phyloP scores from a whole-genome alignment of 2,329 filamentous ascomycete species.

The Cladophialophora chaetospira region DNA sequence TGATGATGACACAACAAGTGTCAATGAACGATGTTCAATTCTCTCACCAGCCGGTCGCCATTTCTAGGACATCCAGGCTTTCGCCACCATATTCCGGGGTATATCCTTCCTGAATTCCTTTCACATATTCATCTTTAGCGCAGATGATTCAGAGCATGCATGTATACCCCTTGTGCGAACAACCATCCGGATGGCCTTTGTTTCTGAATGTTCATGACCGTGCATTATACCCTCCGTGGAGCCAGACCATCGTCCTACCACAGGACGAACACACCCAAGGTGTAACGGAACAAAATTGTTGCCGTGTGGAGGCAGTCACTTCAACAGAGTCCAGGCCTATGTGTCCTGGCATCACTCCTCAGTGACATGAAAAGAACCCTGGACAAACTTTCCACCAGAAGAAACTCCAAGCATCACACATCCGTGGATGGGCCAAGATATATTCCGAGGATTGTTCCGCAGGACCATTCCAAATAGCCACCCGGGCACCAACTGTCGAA shows the following conservation, averaged over 20 bases:
- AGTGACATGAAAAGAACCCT: background rate
- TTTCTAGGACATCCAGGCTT: constrained; percentile 17
- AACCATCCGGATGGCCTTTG: constrained; percentile 12
- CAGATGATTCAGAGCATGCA: constrained; percentile 11
- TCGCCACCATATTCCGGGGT: constrained; percentile 13
- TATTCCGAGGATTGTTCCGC: constrained; percentile 1
- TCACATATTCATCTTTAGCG: constrained; percentile 12
- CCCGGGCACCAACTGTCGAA: background rate
- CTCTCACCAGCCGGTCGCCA: constrained; percentile 5
- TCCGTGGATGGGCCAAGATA: constrained; percentile 7
- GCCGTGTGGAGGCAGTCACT: background rate
- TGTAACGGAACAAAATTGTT: constrained; percentile 17
- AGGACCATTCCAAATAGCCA: constrained; percentile 7
- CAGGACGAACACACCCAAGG: constrained; percentile 3
- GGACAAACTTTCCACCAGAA: background rate
- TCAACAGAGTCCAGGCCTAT: background rate
- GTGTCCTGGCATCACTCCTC: background rate
- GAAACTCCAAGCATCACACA: background rate
- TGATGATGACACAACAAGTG: constrained; percentile 23
- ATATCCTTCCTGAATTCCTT: constrained; percentile 19
- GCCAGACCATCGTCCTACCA: constrained; percentile 17
- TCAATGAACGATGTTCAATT: constrained; percentile 25
- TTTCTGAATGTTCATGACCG: constrained; percentile 3
- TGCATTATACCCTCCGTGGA: constrained; percentile 15
- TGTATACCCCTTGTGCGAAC: constrained; percentile 17